Conservation (phyloP, 208 protist species). For the Trypanosoma avium region DNA sequence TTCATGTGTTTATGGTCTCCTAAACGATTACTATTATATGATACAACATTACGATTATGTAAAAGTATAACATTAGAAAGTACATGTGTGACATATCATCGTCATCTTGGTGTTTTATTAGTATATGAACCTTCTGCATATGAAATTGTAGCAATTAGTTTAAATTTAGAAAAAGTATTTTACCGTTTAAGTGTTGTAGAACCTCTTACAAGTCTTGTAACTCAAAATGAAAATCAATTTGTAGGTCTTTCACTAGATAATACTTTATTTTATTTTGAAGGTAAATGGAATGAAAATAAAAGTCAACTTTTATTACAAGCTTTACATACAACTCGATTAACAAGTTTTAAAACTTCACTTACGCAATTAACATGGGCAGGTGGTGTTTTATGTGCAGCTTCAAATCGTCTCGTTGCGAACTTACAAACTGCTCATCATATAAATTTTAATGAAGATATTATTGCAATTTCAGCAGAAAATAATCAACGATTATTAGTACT, state of each 20-base stretch:
- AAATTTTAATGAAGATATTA: conserved; percentile 16
- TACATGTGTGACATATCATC: conserved; percentile 34
- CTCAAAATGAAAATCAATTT: conserved; percentile 16
- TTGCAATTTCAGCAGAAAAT: conserved; percentile 5
- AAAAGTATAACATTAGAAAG: conserved; percentile 26
- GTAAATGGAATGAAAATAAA: conserved; percentile 5
- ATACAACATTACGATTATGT: conserved; percentile 5
- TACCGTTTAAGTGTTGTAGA: conserved; percentile 24
- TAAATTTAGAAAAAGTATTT: conserved; percentile 8
- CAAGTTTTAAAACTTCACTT: conserved; percentile 2
- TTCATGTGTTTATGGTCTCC: conserved; percentile 36
- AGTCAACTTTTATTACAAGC: background rate
- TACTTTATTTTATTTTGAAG: conserved; percentile 29
- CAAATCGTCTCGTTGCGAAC: conserved; percentile 11
- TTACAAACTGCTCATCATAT: conserved; percentile 9
- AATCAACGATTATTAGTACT: conserved; percentile 8
- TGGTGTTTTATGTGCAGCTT: conserved; percentile 21
- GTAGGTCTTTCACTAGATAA: conserved; percentile 23
- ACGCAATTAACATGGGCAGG: conserved; percentile 15
- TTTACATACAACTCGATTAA: background rate
- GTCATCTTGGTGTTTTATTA: conserved; percentile 24
- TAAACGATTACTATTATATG: conserved; percentile 23
- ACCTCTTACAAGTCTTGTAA: conserved; percentile 25
- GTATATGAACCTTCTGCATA: conserved; percentile 23
- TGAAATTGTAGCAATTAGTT: conserved; percentile 33